Conservation (phyloP, 192 early-diverging fungal genomes). For the Mortierella hygrophila region DNA sequence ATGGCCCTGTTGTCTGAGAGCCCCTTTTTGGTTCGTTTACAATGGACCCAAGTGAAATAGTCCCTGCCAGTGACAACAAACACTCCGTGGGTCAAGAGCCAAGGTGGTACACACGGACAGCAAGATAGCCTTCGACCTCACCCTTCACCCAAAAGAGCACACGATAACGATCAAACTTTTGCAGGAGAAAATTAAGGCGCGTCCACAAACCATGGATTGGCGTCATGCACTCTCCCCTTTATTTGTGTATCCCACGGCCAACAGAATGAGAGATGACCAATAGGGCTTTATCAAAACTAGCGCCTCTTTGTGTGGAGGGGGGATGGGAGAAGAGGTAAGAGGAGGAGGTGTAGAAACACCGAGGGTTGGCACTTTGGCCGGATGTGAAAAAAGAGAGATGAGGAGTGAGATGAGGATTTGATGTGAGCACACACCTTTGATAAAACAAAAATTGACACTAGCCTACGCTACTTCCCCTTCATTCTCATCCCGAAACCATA, state of each 20-base stretch:
- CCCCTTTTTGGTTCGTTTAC: background rate
- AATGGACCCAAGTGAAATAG: no score
- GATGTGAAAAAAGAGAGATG: background rate
- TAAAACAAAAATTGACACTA: background rate
- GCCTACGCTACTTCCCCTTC: background rate
- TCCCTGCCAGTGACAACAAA: background rate
- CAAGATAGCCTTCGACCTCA: background rate
- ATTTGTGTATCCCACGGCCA: conserved; percentile 46
- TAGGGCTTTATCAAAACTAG: background rate
- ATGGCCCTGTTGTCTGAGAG: background rate
- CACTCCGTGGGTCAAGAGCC: conserved; percentile 4
- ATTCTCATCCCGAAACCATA: background rate
- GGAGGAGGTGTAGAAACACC: background rate
- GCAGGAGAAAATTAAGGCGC: background rate
- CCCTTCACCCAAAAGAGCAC: conserved; percentile 11
- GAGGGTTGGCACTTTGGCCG: background rate
- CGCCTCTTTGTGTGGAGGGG: background rate
- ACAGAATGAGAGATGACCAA: background rate
- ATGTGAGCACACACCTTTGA: background rate
- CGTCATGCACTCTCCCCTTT: background rate
- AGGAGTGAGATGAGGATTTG: background rate
- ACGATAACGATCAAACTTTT: conserved; percentile 52
- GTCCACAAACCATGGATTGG: conserved; percentile 3
- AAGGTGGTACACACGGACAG: background rate
- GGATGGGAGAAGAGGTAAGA: background rate